Conservation (phyloP, 2,329 filamentous ascomycete species). For the Amylocarpus encephaloides region DNA sequence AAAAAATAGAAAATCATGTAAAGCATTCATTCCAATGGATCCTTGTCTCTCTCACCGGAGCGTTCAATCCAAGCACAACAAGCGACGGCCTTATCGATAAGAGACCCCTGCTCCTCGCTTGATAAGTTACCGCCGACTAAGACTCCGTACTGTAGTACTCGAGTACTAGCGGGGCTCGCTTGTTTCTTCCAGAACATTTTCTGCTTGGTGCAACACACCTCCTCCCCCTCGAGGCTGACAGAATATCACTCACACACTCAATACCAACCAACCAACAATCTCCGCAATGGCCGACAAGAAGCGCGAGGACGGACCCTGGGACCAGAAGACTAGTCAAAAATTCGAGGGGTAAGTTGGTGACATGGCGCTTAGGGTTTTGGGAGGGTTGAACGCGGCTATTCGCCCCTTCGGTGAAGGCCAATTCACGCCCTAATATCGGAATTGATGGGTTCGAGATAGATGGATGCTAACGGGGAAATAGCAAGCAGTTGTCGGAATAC, state of each 20-base stretch:
- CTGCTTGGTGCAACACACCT: not conserved
- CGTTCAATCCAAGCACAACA: not conserved
- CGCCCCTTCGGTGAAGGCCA: not conserved
- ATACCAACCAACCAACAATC: not conserved
- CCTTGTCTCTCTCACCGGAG: too few species aligned
- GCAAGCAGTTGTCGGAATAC: conserved; percentile 84
- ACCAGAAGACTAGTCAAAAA: conserved; percentile 52
- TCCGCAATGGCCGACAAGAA: conserved; percentile 23
- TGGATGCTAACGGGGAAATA: conserved; percentile 33
- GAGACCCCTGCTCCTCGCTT: not conserved
- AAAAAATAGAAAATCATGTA: too few species aligned
- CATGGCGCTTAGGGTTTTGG: not conserved
- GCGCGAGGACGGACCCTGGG: conserved; percentile 40
- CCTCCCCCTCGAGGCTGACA: conserved; percentile 5
- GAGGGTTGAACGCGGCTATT: not conserved
- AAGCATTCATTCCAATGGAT: too few species aligned
- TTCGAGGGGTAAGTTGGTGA: conserved; percentile 58
- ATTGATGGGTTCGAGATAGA: not conserved
- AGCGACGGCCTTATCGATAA: conserved; percentile 4
- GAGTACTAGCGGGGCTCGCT: not conserved
- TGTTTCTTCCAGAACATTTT: not conserved
- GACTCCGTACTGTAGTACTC: too few species aligned
- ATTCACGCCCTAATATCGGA: not conserved
- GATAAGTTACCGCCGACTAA: conserved; percentile 1
- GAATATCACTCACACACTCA: not conserved